Conservation (phyloP, 148 eudicot genomes). For the Chenopodium suecicum region DNA sequence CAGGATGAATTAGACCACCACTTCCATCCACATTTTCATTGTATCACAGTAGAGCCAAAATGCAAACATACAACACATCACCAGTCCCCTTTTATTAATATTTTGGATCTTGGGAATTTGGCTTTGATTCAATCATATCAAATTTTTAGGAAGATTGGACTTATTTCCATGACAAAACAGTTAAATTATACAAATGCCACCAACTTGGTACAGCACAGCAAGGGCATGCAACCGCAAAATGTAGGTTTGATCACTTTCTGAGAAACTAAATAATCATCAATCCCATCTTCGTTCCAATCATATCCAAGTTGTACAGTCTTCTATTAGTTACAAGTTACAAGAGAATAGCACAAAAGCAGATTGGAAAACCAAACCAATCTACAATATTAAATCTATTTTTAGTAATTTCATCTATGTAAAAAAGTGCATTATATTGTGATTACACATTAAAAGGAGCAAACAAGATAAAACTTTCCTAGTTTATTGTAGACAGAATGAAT, state of each 20-base stretch:
- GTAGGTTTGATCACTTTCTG: not conserved
- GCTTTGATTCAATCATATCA: not conserved
- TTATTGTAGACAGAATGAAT: not conserved
- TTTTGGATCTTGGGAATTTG: not conserved
- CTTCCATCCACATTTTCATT: too few species aligned
- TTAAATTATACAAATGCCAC: not conserved
- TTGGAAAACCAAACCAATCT: not conserved
- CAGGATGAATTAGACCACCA: too few species aligned
- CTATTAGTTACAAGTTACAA: not conserved
- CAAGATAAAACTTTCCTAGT: not conserved
- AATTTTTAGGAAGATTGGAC: not conserved
- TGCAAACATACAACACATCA: not conserved
- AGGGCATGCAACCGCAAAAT: not conserved
- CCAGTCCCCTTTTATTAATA: not conserved
- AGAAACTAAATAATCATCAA: not conserved
- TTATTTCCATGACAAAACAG: not conserved
- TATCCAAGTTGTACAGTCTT: not conserved
- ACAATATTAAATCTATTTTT: not conserved
- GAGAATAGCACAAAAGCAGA: not conserved
- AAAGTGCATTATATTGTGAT: too few species aligned
- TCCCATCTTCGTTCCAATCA: not conserved
- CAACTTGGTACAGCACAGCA: not conserved
- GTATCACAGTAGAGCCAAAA: too few species aligned
- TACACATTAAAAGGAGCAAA: not conserved
- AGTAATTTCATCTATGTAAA: not conserved